A percentile compares a stretch with the other conserved stretches of the same genome.
phyloP scores from a whole-genome alignment of 2,329 filamentous ascomycete genomes.

The Alternaria sp. region DNA sequence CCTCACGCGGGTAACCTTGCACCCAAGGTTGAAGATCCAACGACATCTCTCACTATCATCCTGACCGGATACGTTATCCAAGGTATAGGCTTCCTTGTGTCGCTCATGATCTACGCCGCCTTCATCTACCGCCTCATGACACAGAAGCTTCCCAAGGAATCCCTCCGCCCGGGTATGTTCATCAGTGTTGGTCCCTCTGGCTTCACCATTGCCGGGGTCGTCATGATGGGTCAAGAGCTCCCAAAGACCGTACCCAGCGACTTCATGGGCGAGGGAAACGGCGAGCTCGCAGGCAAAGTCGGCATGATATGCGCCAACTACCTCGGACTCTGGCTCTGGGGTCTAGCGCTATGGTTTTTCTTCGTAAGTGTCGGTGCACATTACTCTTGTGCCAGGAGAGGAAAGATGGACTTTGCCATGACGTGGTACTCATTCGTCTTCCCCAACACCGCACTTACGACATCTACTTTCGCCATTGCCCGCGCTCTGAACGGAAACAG shows the following conservation, averaged over 20 bases:
- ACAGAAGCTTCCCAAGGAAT: conserved; percentile 80
- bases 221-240: conserved; percentile 65
- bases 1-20: conserved; percentile 72
- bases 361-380: conserved; percentile 79
- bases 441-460: conserved; percentile 77
- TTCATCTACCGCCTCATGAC: conserved; percentile 90
- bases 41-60: conserved; percentile 62
- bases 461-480: conserved; percentile 76
- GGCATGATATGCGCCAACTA: conserved; percentile 67
- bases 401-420: conserved; percentile 78
- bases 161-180: conserved; percentile 82
- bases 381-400: conserved; percentile 69
- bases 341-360: conserved; percentile 84
- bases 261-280: conserved; percentile 65
- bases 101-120: conserved; percentile 82
- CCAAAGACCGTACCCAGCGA: conserved; percentile 58
- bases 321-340: conserved; percentile 81
- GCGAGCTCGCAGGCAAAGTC: conserved; percentile 63
- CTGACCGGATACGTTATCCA: conserved; percentile 68
- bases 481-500: conserved; percentile 57
- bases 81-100: conserved; percentile 70
- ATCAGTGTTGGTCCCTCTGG: conserved; percentile 81
- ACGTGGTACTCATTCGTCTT: conserved; percentile 87
- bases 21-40: conserved; percentile 53
- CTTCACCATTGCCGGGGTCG: conserved; percentile 69